Evolutionary conservation across 176 grass and related monocot species (phyloP), one percentile per base, ranked within the genome.

Genomic region (Musa acuminata): DNA sequence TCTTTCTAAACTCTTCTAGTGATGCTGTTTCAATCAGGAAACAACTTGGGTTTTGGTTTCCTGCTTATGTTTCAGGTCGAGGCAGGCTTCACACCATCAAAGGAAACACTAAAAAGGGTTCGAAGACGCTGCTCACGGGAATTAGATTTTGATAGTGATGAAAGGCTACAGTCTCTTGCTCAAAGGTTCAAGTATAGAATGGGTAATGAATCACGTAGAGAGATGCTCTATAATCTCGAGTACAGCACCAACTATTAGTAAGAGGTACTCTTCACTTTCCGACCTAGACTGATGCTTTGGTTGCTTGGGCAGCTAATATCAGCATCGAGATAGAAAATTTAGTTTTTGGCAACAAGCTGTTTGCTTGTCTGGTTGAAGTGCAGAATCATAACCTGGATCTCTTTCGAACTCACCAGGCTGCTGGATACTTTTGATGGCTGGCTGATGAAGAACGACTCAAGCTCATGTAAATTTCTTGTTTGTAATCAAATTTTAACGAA

Each of bases 111-210:
- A 55, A 96, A 81, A 83, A 92, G 87, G 79, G 76, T 88, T 25
- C 72, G 81, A 82, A 92, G 89, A 85, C 85, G 93, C 50, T 96
- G 90, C 81, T 92, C 90, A 53, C 93, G 89, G 63, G 85, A 92
- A 86, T 89, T 82, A 67, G 87, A 96, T 57, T 80, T 84, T 79
- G 87, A 90, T 51, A 87, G 81, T 58, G 79, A 90, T 0, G 85
- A 83, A 75, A 89, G 78, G 76, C 71, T 92, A 58, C 87, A 90
- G 81, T 82, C 81, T 52, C 53, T 90, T 22, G 72, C 81, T 74
- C 82, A 87, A 78, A 78, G 84, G 81, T 87, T 92, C 19, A 90
- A 83, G 20, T 82, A 77, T 49, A 80, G 87, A 79, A 85, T 96
- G 93, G 87, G 87, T 48, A 82, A 84, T 66, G 93, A 96, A 64